Evolutionary conservation across 768 basidiomycete species (phyloP).

Genomic region (Hypsizygus marmoreus): DNA sequence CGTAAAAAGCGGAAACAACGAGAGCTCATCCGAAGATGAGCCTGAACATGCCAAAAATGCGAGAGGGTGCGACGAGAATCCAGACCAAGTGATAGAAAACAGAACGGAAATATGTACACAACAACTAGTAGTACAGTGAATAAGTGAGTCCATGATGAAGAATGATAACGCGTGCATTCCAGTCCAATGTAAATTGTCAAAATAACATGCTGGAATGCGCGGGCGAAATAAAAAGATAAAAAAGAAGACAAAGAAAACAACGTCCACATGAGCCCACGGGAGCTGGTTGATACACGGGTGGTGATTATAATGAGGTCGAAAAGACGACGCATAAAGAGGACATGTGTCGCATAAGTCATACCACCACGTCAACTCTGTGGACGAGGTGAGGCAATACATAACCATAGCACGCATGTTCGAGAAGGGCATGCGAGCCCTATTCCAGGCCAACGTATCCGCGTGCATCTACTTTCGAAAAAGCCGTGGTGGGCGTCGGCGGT

Average conservation of each 20-base stretch:
- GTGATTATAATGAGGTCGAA: constrained; percentile 4
- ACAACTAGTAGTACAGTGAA: constrained; percentile 17
- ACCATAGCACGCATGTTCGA: constrained; percentile 3
- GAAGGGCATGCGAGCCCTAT: constrained; percentile 16
- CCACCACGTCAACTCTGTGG: background rate
- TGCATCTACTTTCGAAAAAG: constrained; percentile 81
- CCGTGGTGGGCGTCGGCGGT: constrained; percentile 76
- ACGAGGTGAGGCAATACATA: background rate
- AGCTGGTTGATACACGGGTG: constrained; percentile 20
- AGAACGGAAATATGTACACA: constrained; percentile 24
- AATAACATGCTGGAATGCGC: constrained; percentile 16
- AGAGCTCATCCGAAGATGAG: background rate
- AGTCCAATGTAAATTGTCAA: constrained; percentile 13
- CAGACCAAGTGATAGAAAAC: no score
- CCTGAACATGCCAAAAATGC: constrained; percentile 26
- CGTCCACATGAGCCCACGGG: constrained; percentile 20
- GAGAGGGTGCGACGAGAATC: no score
- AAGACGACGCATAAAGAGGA: constrained; percentile 3
- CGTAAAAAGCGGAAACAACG: constrained; percentile 19
- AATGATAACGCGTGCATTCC: constrained; percentile 9
- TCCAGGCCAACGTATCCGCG: constrained; percentile 74
- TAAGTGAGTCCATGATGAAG: no score
- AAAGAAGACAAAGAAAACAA: constrained; percentile 22
- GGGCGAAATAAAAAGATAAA: constrained; percentile 22
- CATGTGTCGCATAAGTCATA: constrained; percentile 4